Conservation (phyloP, 305 asterid species). For the Fraxinus dipetala region DNA sequence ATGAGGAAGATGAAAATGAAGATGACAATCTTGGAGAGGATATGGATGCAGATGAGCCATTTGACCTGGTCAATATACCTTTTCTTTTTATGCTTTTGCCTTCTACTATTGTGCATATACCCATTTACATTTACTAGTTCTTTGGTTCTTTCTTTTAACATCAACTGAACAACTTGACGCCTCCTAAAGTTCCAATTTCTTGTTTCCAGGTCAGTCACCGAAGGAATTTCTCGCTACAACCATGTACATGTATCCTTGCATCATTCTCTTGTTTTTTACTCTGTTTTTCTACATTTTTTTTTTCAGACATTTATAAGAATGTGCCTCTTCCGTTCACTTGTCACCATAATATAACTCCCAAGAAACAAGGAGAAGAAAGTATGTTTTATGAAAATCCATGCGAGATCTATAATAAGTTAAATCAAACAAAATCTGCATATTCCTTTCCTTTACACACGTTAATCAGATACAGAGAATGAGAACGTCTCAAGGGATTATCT, state of each 20-base stretch:
- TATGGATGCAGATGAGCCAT: slow-evolving; percentile 53
- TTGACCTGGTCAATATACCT: slow-evolving; percentile 40
- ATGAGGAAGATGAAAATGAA: slow-evolving; percentile 60
- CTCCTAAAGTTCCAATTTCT: slow-evolving; percentile 14
- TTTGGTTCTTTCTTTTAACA: background rate
- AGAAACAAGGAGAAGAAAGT: background rate
- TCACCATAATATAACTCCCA: background rate
- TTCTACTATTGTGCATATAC: background rate
- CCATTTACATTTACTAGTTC: background rate
- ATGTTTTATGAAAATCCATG: background rate
- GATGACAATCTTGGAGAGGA: slow-evolving; percentile 63
- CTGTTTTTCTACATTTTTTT: background rate
- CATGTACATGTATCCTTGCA: slow-evolving; percentile 65
- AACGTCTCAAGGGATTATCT: slow-evolving; percentile 67
- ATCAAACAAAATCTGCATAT: slow-evolving; percentile 2
- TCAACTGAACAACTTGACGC: background rate
- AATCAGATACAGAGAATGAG: slow-evolving; percentile 53
- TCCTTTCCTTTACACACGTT: slow-evolving; percentile 33
- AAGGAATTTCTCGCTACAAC: slow-evolving; percentile 37
- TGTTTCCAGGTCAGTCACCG: slow-evolving; percentile 54
- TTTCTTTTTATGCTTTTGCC: background rate
- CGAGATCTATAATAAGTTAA: background rate
- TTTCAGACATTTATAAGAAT: background rate
- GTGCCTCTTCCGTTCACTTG: background rate
- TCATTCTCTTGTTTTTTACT: slow-evolving; percentile 11